phyloP scores from a whole-genome alignment of 257 asterid species.

The Solanum phureja region DNA sequence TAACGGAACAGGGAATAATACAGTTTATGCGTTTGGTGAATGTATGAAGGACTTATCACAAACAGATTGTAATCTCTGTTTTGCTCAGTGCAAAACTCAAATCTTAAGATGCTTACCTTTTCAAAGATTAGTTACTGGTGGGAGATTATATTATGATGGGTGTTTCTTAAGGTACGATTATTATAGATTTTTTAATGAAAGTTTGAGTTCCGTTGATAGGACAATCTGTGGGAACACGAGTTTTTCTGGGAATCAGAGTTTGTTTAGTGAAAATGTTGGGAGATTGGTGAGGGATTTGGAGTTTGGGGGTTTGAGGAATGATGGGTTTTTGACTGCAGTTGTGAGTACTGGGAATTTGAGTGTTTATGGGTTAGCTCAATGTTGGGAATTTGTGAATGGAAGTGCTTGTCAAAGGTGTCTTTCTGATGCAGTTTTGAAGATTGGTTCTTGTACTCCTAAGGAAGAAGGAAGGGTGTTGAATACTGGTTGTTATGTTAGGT shows the following conservation, averaged over 20 bases:
- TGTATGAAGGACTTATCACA: constrained; percentile 61
- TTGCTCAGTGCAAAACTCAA: constrained; percentile 46
- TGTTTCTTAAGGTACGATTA: constrained; percentile 56
- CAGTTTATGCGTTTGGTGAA: constrained; percentile 53
- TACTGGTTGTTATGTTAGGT: constrained; percentile 64
- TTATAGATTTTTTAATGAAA: constrained; percentile 51
- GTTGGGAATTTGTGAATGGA: constrained; percentile 57
- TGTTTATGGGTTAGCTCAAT: constrained; percentile 68
- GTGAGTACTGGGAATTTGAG: constrained; percentile 36
- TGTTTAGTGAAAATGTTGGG: constrained; percentile 28
- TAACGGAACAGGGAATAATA: constrained; percentile 39
- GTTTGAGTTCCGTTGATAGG: constrained; percentile 29
- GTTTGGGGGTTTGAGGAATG: constrained; percentile 31
- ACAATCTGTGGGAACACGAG: constrained; percentile 39
- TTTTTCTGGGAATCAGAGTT: constrained; percentile 31
- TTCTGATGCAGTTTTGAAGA: constrained; percentile 24
- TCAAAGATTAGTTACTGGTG: constrained; percentile 35
- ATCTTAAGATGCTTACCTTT: constrained; percentile 43
- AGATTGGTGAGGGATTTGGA: constrained; percentile 35
- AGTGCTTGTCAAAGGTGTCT: constrained; percentile 41
- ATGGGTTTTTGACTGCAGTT: constrained; percentile 38
- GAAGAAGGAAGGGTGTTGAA: constrained; percentile 58
- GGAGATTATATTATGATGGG: constrained; percentile 47
- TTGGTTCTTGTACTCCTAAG: constrained; percentile 38
- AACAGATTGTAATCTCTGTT: constrained; percentile 47